Evolutionary conservation across 352 stramenopile genomes (phyloP).

Genomic region (Phytopythium oedochilum): DNA sequence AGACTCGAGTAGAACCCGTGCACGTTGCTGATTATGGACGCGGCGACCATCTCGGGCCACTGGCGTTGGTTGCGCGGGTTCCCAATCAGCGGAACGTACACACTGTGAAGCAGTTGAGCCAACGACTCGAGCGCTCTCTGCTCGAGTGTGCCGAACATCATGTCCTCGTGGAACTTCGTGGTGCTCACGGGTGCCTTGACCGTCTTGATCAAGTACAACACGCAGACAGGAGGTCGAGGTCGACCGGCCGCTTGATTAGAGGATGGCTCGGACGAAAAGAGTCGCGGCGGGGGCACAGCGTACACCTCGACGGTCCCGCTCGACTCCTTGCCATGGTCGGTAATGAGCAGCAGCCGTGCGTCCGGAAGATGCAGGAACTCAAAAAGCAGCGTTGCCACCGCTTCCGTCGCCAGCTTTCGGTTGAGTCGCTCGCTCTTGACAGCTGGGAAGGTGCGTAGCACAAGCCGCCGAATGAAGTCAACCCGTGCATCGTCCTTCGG

Average conservation of each 20-base stretch:
- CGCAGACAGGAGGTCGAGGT: conserved; percentile 26
- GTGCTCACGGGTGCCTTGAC: conserved; percentile 54
- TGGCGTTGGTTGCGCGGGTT: conserved; percentile 74
- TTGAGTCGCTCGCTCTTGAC: conserved; percentile 53
- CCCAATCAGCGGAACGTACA: conserved; percentile 69
- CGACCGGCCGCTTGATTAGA: background rate
- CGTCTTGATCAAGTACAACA: conserved; percentile 77
- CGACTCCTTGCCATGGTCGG: conserved; percentile 56
- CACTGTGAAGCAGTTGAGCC: conserved; percentile 62
- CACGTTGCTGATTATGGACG: conserved; percentile 71
- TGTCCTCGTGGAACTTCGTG: conserved; percentile 62
- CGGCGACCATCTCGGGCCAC: conserved; percentile 82
- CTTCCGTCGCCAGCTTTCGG: conserved; percentile 58
- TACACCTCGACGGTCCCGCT: conserved; percentile 58
- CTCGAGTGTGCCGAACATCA: conserved; percentile 71
- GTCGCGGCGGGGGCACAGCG: conserved; percentile 36
- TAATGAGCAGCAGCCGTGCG: conserved; percentile 57
- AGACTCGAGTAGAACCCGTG: conserved; percentile 80
- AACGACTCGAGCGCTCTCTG: conserved; percentile 72
- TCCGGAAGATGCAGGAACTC: conserved; percentile 69
- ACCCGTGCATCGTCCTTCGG: conserved; percentile 58
- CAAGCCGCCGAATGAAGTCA: conserved; percentile 57
- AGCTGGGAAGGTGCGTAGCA: conserved; percentile 63
- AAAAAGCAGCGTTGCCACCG: conserved; percentile 53
- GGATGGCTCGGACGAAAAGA: conserved; percentile 22